phyloP scores from a whole-genome alignment of 2,329 filamentous ascomycete species.

The Fusarium ambrosium region DNA sequence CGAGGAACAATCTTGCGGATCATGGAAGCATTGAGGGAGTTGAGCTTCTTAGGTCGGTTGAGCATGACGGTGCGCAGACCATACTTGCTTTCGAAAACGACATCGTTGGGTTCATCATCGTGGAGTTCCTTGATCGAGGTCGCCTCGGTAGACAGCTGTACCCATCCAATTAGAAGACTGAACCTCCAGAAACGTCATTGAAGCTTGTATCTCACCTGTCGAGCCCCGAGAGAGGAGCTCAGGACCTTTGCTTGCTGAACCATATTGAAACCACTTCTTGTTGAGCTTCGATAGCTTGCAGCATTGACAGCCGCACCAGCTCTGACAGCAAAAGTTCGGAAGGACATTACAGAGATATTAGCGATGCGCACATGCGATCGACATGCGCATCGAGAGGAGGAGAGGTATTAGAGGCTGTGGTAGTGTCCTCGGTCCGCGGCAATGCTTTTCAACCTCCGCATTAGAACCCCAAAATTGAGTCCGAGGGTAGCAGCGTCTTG shows the following conservation, averaged over 20 bases:
- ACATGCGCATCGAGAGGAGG: constrained; percentile 52
- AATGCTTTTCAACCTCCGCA: constrained; percentile 52
- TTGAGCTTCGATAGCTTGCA: constrained; percentile 58
- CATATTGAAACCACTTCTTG: constrained; percentile 70
- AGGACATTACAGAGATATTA: constrained; percentile 66
- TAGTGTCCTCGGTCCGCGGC: constrained; percentile 45
- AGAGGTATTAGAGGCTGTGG: constrained; percentile 30
- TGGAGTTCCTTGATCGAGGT: constrained; percentile 66
- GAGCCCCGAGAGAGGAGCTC: constrained; percentile 66
- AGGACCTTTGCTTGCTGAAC: constrained; percentile 83
- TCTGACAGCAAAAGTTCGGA: constrained; percentile 65
- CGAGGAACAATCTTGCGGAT: constrained; percentile 92
- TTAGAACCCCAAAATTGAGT: constrained; percentile 45
- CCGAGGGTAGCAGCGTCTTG: constrained; percentile 42
- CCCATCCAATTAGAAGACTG: constrained; percentile 28
- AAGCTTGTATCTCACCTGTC: constrained; percentile 45
- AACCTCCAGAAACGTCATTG: not conserved
- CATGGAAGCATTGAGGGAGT: constrained; percentile 95
- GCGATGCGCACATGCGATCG: constrained; percentile 53
- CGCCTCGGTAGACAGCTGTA: constrained; percentile 54
- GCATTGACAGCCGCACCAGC: constrained; percentile 65
- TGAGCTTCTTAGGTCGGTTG: constrained; percentile 92
- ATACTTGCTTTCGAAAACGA: constrained; percentile 90
- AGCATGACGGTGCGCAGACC: constrained; percentile 93
- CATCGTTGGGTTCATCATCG: constrained; percentile 86